phyloP scores from a whole-genome alignment of 2,329 filamentous ascomycete genomes.

The Colletotrichum zoysiae region DNA sequence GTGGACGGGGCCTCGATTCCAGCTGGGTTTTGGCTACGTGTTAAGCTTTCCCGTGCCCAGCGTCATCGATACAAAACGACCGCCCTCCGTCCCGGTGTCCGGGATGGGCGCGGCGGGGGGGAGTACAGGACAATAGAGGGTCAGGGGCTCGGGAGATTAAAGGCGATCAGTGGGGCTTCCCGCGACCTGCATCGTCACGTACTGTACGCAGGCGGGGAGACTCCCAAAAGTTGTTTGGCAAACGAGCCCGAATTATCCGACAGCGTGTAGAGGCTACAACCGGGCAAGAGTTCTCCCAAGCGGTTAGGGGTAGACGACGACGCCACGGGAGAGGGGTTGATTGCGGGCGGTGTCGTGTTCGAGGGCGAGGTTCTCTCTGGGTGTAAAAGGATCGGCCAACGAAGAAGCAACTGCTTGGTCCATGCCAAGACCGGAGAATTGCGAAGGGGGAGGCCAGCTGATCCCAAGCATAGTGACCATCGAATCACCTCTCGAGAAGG shows the following conservation, averaged over 20 bases:
- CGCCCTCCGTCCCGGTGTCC: not conserved
- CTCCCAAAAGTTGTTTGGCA: too few relatives aligned
- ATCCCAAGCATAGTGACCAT: not conserved
- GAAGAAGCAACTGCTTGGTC: not conserved
- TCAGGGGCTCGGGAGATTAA: constrained; percentile 34
- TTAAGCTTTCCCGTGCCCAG: not conserved
- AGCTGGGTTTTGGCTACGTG: not conserved
- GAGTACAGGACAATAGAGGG: not conserved
- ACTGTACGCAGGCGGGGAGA: not conserved
- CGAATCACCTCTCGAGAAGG: not conserved
- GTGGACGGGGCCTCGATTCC: too few relatives aligned
- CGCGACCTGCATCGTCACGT: constrained; percentile 18
- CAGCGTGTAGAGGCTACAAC: not conserved
- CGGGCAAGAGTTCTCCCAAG: not conserved
- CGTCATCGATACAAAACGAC: not conserved
- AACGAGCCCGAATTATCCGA: not conserved
- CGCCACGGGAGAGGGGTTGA: not conserved
- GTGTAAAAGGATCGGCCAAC: not conserved
- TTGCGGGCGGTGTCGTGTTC: not conserved
- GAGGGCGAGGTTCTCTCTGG: not conserved
- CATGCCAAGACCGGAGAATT: not conserved
- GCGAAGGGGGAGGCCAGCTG: not conserved
- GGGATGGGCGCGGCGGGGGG: constrained; percentile 1
- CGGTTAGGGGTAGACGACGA: not conserved
- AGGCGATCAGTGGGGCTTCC: constrained; percentile 40